Base-by-base conservation (phyloP, 2,329 filamentous ascomycete genomes). In the Esteya vermicola region DNA sequence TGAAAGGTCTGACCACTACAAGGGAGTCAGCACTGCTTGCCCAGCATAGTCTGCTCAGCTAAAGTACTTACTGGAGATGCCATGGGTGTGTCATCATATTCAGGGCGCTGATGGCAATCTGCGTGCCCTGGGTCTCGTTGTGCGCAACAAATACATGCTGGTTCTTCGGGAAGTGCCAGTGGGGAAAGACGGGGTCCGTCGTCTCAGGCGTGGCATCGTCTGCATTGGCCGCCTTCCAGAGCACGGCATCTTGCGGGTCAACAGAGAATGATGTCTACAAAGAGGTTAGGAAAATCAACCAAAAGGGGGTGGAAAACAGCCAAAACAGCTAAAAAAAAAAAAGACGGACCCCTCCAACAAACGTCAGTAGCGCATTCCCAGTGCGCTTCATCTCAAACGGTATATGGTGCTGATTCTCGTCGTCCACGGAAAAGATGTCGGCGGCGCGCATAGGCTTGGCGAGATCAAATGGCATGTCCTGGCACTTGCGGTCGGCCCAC, bases 51-150 rank as follows among this genome's bases (percentile, higher is more conserved):
- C 26, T 10, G 26, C 10, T 7, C 9, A 27, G 22, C 27, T 13
- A 9, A 20, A 20, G 14, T 20, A 44, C 51, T 42, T 37, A 58
- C 53, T 61, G 58, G 42, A 61, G 45, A 39, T 61, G 58, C 51
- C 57, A 62, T 2, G 59, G 59, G 41, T 61, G 58, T 44, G 58
- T 55, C 58, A 61, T 61, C 28, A 50, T 54, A 45, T 60, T 58
- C 18, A 47, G 46, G 16, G 56, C 58, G 44, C 59, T 62, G 38
- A 61, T 57, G 22, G 55, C 57, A 23, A 62, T 49, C 46, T 61
- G 56, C 1, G 53, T 55, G 1, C 53, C 53, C 32, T 48, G 46
- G 42, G 50, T 43, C 10, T 51, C 51, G 35, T 57, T 54, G 7
- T 53, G 53, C 27, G 59, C 38, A 4, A 60, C 53, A 9, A 61